Evolutionary conservation across 495 filamentous ascomycete species (phyloP).

Genomic region (Acidomyces sp.): DNA sequence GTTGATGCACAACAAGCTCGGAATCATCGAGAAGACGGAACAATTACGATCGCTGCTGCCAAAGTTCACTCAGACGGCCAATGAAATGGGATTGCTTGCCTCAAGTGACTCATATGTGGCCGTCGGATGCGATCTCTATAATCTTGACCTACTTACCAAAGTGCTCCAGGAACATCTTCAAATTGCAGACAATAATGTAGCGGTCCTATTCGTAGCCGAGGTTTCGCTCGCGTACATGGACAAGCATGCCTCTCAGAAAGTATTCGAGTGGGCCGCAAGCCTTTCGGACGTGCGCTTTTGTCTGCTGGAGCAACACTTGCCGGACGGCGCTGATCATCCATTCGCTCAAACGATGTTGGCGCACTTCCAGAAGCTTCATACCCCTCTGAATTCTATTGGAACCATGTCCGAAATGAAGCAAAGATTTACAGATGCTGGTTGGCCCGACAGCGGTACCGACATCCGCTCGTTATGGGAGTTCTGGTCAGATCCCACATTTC

Average conservation of each 20-base stretch:
- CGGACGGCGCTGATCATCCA: slow-evolving; percentile 60
- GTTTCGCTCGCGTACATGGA: slow-evolving; percentile 91
- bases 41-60: slow-evolving; percentile 42
- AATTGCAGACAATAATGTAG: slow-evolving; percentile 33
- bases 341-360: slow-evolving; percentile 80
- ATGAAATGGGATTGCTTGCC: slow-evolving; percentile 22
- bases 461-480: slow-evolving; percentile 62
- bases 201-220: slow-evolving; percentile 70
- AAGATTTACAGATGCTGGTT: slow-evolving; percentile 55
- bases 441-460: slow-evolving; percentile 38
- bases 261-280: slow-evolving; percentile 56
- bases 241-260: slow-evolving; percentile 49
- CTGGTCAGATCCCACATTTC: slow-evolving; percentile 55
- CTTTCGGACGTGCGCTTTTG: slow-evolving; percentile 63
- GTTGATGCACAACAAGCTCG: slow-evolving; percentile 61
- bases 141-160: slow-evolving; percentile 43
- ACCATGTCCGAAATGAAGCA: slow-evolving; percentile 45
- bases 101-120: slow-evolving; percentile 48
- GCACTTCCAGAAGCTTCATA: slow-evolving; percentile 70
- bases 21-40: slow-evolving; percentile 46
- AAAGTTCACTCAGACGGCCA: slow-evolving; percentile 31
- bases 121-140: slow-evolving; percentile 68
- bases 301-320: slow-evolving; percentile 78
- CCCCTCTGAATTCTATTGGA: slow-evolving; percentile 57
- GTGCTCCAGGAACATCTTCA: slow-evolving; percentile 44